Evolutionary conservation across 2,329 filamentous ascomycete genomes (phyloP), one percentile per base, ranked within the genome.

Genomic region (Ambrosiella xylebori): DNA sequence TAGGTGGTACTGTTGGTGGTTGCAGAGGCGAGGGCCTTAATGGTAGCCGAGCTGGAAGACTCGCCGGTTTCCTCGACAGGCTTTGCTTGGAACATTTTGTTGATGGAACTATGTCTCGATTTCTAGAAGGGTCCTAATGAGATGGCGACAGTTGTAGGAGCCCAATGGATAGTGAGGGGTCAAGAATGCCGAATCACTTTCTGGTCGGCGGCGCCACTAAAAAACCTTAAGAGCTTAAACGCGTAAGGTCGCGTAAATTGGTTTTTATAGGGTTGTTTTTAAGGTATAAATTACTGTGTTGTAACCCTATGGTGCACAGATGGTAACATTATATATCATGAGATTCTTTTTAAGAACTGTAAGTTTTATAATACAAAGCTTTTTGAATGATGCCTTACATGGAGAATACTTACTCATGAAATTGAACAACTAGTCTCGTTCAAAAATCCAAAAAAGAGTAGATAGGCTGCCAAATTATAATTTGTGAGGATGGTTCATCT

Each of bases 1-100:
- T 89, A 90, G 63, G 74, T 80, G 8, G 73, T 62, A 17, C 71
- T 70, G 53, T 74, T 76, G 63, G 75, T 79, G 3, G 76, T 68
- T 27, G 72, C 73, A 4, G 74, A 68, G 17, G 73, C 73, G 49
- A 80, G 65, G 1, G 74, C 75, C 63, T 78, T 77, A 65, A 81
- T 84, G 51, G 76, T 72, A 19, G 76, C 79, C 45, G 79, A 73
- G 4, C 71, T 80, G 13, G 80, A 82, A 3, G 81, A 82, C 65
- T 84, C 80, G 68, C 80, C 80, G 62, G 65, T 71, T 63, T 78
- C 72, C 65, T 77, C 75, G 37, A 19, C 41, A 45, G 68, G 63
- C 64, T 76, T 77, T 60, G 71, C 68, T 59, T 73, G 66, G n/a
- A 76, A 70, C 76, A 79, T 80, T 58, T 17, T 58, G 62, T 8